These are phyloP conservation scores for Cyamopsis tetragonoloba DNA, from an alignment of 306 rosid genomes.

Conservation along the genomic window DNA sequence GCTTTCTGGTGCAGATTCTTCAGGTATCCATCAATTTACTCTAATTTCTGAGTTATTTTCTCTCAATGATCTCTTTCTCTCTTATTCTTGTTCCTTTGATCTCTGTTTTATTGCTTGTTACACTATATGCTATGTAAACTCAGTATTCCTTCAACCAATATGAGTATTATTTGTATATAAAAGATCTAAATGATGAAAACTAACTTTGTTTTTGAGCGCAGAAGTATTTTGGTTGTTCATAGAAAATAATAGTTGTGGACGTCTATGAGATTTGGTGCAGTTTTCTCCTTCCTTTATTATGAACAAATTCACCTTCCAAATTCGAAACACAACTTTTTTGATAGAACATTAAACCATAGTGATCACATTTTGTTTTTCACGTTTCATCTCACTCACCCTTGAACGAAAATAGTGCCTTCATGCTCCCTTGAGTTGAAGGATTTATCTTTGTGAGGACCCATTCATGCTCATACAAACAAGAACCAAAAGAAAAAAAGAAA, in stretches of 20 bases:
- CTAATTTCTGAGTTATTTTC: background rate
- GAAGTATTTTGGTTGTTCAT: background rate
- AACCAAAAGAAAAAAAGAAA: too few species aligned
- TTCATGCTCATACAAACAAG: too few species aligned
- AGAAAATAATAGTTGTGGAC: too few species aligned
- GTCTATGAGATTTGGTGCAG: background rate
- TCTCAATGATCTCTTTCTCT: background rate
- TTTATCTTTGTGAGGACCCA: too few species aligned
- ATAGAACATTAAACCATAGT: constrained; percentile 54
- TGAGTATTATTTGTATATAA: too few species aligned
- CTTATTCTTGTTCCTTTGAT: background rate
- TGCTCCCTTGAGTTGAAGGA: constrained; percentile 39
- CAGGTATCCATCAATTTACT: constrained; percentile 26
- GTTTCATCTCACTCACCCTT: constrained; percentile 36
- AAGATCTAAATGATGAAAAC: background rate
- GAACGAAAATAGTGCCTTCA: constrained; percentile 41
- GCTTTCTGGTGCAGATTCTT: constrained; percentile 47
- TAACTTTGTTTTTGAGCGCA: too few species aligned
- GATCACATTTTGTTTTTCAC: constrained; percentile 47
- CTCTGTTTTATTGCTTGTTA: background rate
- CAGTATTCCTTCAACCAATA: too few species aligned
- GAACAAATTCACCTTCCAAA: constrained; percentile 56
- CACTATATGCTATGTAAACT: background rate
- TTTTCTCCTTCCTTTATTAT: constrained; percentile 26
- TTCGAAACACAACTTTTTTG: constrained; percentile 51